phyloP scores from a whole-genome alignment of 148 eudicot species.

The Talinum fruticosum region DNA sequence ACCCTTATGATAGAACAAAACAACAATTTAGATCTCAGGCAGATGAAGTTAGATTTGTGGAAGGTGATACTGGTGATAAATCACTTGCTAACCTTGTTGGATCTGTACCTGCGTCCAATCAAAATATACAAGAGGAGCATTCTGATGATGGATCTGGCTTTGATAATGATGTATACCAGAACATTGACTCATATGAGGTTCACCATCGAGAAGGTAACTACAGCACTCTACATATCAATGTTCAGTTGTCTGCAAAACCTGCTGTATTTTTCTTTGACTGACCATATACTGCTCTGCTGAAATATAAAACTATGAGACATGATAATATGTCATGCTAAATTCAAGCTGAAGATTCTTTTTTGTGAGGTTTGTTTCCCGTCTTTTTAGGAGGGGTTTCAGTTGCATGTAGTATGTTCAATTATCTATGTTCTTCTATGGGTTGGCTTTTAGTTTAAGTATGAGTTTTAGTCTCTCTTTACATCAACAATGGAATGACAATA shows the following conservation, averaged over 20 bases:
- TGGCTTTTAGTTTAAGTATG: background rate
- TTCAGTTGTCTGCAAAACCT: background rate
- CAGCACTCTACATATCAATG: no score
- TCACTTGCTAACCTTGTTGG: slow-evolving; percentile 31
- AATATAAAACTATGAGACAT: background rate
- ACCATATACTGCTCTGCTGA: background rate
- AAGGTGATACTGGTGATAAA: slow-evolving; percentile 37
- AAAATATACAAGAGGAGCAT: slow-evolving; percentile 45
- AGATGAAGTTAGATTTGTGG: slow-evolving; percentile 42
- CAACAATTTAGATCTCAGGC: slow-evolving; percentile 33
- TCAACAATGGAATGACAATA: background rate
- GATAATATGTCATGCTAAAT: background rate
- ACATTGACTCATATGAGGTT: slow-evolving; percentile 49
- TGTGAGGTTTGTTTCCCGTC: background rate
- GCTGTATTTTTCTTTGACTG: background rate
- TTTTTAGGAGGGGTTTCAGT: background rate
- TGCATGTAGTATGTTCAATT: no score
- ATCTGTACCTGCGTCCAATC: slow-evolving; percentile 41
- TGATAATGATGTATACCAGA: slow-evolving; percentile 50
- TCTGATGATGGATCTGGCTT: slow-evolving; percentile 48
- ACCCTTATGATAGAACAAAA: slow-evolving; percentile 33
- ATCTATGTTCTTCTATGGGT: no score
- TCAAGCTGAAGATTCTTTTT: background rate
- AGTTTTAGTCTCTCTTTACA: background rate
- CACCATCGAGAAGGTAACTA: slow-evolving; percentile 55